A percentile compares a stretch with the other conserved stretches of the same genome.
phyloP scores from a whole-genome alignment of 192 early-diverging fungal genomes.

The Entophlyctis luteolus region DNA sequence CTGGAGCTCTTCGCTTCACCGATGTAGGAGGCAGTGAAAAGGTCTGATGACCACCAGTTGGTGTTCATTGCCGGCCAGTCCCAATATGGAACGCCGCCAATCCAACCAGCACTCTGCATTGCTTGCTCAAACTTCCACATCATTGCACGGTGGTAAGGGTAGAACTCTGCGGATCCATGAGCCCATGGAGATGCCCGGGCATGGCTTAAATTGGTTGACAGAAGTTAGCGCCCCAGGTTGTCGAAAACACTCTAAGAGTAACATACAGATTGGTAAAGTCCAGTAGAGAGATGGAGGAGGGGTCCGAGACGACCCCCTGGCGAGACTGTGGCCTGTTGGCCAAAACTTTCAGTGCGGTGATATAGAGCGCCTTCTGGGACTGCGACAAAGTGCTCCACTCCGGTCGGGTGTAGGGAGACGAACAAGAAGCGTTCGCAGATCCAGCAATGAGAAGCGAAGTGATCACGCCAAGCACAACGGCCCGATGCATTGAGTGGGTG shows the following conservation, averaged over 20 bases:
- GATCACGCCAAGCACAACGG: no score
- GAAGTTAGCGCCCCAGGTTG: background rate
- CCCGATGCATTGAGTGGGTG: no score
- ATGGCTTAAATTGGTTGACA: background rate
- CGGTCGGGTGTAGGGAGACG: no score
- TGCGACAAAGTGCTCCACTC: background rate
- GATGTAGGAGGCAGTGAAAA: background rate
- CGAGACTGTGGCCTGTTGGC: background rate
- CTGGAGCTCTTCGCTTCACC: background rate
- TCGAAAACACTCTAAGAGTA: background rate
- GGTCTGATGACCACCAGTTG: conserved; percentile 18
- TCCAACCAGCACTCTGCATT: background rate
- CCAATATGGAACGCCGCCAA: background rate
- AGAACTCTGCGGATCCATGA: conserved; percentile 13
- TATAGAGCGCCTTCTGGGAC: conserved; percentile 4
- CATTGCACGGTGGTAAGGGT: conserved; percentile 17
- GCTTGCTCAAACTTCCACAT: conserved; percentile 19
- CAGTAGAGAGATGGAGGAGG: background rate
- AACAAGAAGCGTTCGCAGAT: no score
- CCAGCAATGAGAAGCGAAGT: no score
- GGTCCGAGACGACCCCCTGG: background rate
- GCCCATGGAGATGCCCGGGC: conserved; percentile 2
- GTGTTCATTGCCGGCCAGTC: conserved; percentile 11
- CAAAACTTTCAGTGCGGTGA: background rate
- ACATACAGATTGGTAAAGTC: conserved; percentile 12